Evolutionary conservation across 73 alveolate genomes (phyloP), one percentile per base, ranked within the genome.

Genomic region (Urostyla sp.): DNA sequence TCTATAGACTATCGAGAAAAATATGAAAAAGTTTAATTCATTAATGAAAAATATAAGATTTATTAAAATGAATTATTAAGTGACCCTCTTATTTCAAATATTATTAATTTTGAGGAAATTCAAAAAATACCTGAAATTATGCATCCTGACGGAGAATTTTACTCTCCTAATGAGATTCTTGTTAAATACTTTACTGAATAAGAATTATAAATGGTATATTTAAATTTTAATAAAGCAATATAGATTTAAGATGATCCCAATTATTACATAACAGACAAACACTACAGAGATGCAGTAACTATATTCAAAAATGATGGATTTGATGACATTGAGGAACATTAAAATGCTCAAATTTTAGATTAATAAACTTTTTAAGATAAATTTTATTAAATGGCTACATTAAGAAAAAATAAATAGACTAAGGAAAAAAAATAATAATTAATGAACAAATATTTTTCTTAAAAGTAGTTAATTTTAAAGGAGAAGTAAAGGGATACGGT

Each of bases 191-290:
- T 63, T 32, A 16, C 79, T 1, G 79, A 63, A 23, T 15, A 63
- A 1, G 79, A 63, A 40, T 48, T 63, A 21, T 28, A 63, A 38
- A 37, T 63, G 75, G 75, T 58, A 58, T 15, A 27, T 31, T 4
- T 16, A n/a, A 3, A 4, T 3, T 31, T 28, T 5, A 28, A 31
- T 28, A 35, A 26, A 21, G 1, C 5, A 16, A 20, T 5, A 10
- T 58, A 58, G 79, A 63, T 63, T 3, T 40, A 63, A 63, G 79
- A 63, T 38, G 79, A 63, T 40, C 79, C 79, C 2, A 57, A 63
- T 38, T 63, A 63, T 31, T 63, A 43, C 24, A 63, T 63, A 2
- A 37, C 53, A 18, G 79, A 63, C 45, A 63, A 43, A 49, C 37
- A 60, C 23, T 63, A 63, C 43, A 35, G 79, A 63, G 79, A 63